Conservation (phyloP, 2,329 filamentous ascomycete species). For the Acrodontium crateriforme region DNA sequence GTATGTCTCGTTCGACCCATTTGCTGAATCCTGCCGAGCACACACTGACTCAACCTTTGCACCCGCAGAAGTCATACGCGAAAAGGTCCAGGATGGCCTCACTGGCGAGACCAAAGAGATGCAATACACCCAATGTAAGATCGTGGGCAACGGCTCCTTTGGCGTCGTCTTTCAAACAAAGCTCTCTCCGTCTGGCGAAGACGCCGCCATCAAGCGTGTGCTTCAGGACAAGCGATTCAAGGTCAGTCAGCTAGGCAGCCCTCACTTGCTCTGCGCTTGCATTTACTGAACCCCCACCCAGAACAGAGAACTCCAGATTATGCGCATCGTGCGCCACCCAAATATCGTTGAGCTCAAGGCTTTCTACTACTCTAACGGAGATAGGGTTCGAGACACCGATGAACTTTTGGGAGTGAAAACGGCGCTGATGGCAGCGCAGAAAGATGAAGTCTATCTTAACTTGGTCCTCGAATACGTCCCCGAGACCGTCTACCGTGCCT, state of each 20-base stretch:
- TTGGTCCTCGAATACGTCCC: conserved; percentile 96
- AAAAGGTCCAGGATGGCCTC: conserved; percentile 96
- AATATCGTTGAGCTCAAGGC: conserved; percentile 99
- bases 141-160: conserved; percentile 97
- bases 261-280: conserved; percentile 1
- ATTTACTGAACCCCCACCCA: conserved; percentile 30
- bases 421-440: conserved; percentile 25
- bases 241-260: conserved; percentile 36
- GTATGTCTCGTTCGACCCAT: conserved; percentile 48
- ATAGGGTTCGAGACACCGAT: conserved; percentile 52
- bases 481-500: conserved; percentile 95
- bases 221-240: conserved; percentile 99
- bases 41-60: conserved; percentile 15
- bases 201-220: conserved; percentile 97
- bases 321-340: conserved; percentile 96
- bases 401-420: conserved; percentile 23
- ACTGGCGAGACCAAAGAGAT: conserved; percentile 94
- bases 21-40: conserved; percentile 3
- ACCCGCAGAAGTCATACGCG: conserved; percentile 75
- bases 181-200: conserved; percentile 91
- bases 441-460: conserved; percentile 98
- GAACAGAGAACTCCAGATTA: conserved; percentile 99
- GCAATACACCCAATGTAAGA: conserved; percentile 98
- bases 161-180: conserved; percentile 99
- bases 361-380: conserved; percentile 98